phyloP scores from a whole-genome alignment of 1,284 basidiomycete genomes.

The Trichosporon inkin region DNA sequence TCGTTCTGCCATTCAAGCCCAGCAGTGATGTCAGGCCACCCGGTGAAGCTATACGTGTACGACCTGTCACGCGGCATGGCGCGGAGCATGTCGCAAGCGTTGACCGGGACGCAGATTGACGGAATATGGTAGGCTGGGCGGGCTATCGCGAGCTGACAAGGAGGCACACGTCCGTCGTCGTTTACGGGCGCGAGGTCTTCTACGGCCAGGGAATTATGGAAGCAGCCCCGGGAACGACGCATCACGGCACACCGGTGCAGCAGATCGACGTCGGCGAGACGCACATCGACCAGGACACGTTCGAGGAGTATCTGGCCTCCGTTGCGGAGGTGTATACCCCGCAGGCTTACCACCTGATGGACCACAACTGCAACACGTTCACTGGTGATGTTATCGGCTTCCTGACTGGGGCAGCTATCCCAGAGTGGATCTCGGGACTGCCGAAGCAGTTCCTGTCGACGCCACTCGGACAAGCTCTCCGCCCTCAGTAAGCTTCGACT shows the following conservation, averaged over 20 bases:
- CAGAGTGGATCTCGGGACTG: slow-evolving; percentile 59
- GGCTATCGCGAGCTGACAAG: slow-evolving; percentile 4
- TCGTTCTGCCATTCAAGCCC: background rate
- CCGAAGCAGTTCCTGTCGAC: slow-evolving; percentile 70
- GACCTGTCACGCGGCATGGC: slow-evolving; percentile 84
- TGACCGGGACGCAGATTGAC: slow-evolving; percentile 80
- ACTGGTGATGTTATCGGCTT: slow-evolving; percentile 82
- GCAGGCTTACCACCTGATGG: slow-evolving; percentile 88
- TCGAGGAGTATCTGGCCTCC: slow-evolving; percentile 71
- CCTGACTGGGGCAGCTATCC: slow-evolving; percentile 72
- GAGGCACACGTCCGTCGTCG: slow-evolving; percentile 75
- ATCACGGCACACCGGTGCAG: slow-evolving; percentile 73
- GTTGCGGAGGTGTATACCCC: slow-evolving; percentile 76
- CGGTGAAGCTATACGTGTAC: slow-evolving; percentile 78
- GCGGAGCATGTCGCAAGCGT: slow-evolving; percentile 64
- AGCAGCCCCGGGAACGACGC: slow-evolving; percentile 67
- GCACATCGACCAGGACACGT: slow-evolving; percentile 72
- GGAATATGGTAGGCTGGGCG: slow-evolving; percentile 67
- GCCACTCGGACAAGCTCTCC: slow-evolving; percentile 75
- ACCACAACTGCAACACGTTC: slow-evolving; percentile 72
- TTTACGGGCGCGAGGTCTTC: slow-evolving; percentile 76
- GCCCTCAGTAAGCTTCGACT: background rate
- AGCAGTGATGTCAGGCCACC: slow-evolving; percentile 14
- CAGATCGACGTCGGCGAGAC: slow-evolving; percentile 78
- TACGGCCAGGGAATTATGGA: slow-evolving; percentile 77